Evolutionary conservation across 257 asterid genomes (phyloP), one percentile per base, ranked within the genome.

Genomic region (Solanum tarijense): DNA sequence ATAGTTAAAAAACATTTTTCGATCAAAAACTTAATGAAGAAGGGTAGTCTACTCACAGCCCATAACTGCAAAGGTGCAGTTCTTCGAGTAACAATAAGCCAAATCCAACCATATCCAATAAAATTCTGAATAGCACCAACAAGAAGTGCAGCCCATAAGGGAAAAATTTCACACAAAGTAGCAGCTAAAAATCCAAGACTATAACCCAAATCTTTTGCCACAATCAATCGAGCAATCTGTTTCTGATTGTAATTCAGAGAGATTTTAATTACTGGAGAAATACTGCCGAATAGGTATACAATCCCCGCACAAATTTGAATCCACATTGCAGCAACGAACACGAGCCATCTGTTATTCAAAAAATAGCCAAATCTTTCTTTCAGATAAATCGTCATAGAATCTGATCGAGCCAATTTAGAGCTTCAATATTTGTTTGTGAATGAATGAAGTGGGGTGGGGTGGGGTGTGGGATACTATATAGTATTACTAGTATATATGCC

Each of bases 181-280:
- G 92, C 94, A 83, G 94, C 92, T 85, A 92, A 87, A 84, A 92
- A 92, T 7, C 94, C 94, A 35, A 92, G 92, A 83, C 92, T 90
- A 29, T 92, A 92, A 8, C 94, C 94, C 25, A 92, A 87, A 86
- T 92, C 94, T 90, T 91, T 92, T 3, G 93, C 94, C n/a, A 92
- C 94, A 43, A 92, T 93, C 76, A 92, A 88, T 39, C 91, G 82
- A 25, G 94, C 91, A 78, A 92, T 12, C 60, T 91, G 90, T 75
- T 84, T 90, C 87, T 92, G 94, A 25, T 92, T 92, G 60, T 92
- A 92, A 48, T 84, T 89, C 86, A 92, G 43, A 58, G 92, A 87
- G 72, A 78, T 87, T 86, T 92, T 92, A 18, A 92, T 91, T 4
- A 46, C 76, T 2, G 94, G 94, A 1, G 94, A 91, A 16, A 92